A percentile compares a stretch with the other conserved stretches of the same genome.
Conservation (phyloP, 805 yeast genomes). For the Saturnispora diversa region DNA sequence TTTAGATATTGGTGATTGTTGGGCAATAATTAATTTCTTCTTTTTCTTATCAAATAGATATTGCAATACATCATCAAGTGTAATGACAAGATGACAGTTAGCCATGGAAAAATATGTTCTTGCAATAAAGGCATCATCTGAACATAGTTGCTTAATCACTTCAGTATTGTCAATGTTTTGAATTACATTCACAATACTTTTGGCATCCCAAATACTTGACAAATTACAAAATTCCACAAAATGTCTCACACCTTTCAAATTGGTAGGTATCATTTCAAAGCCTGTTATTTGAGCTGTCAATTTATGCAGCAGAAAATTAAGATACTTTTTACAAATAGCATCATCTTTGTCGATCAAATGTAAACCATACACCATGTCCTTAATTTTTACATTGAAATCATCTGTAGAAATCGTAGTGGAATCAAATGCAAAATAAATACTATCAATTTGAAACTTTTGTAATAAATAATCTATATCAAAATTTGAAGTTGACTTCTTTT, state of each 20-base stretch:
- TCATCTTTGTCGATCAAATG: constrained; percentile 10
- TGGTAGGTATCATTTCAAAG: constrained; percentile 2
- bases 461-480: constrained; percentile 5
- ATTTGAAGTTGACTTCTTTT: neutral
- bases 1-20: neutral
- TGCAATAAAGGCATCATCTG: constrained; percentile 18
- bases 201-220: constrained; percentile 13
- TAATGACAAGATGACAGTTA: constrained; percentile 14
- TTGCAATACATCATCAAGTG: constrained; percentile 15
- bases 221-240: constrained; percentile 16
- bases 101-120: constrained; percentile 20
- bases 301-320: constrained; percentile 9
- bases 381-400: constrained; percentile 3
- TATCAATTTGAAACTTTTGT: constrained; percentile 6
- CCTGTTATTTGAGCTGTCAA: constrained; percentile 13
- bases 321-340: constrained; percentile 4
- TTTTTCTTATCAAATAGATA: neutral
- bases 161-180: constrained; percentile 12
- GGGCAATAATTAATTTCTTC: neutral
- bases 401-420: constrained; percentile 3
- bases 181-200: constrained; percentile 7
- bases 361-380: constrained; percentile 12
- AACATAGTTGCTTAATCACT: constrained; percentile 10
- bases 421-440: constrained; percentile 15
- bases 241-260: constrained; percentile 5